Base-by-base conservation (phyloP, 371 early-diverging fungal genomes). In the Mucor ambiguus region DNA sequence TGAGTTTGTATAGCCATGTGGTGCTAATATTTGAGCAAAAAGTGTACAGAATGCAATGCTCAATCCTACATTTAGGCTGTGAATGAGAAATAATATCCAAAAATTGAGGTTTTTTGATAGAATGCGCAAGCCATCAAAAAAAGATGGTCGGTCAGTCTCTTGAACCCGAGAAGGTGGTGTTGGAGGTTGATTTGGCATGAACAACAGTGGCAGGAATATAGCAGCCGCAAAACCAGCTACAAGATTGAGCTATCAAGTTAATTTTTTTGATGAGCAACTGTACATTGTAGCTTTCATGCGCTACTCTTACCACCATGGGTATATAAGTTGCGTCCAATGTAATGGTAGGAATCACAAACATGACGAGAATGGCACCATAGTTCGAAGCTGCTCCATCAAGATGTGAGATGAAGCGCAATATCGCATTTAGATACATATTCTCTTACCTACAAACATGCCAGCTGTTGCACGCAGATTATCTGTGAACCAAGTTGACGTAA, bases 401-500 rank as follows among this genome's bases (percentile, higher is more conserved):
- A 28, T 16, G 16, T 52, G 3, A 52, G 28, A 24, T 26, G 26
- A 9, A 11, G 49, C 9, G 0, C 26, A 49, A 49, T 16, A 4
- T 7, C 7, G 22, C 33, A 56, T 43, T 28, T 28, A 0, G 29
- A 52, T 54, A 12, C 14, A 14, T 4, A 24, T 49, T 14, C 4
- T 32, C 56, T 64, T 70, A 74, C 79, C 79, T 63, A 80, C 73
- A 68, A 90, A 77, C 71, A 85, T 84, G 64, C 87, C 88, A 12
- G 89, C 88, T 28, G 85, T 85, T 16, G 89, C 82, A 16, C 91
- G 76, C 24, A 83, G 81, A 48, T 78, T 80, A 58, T 87, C 89
- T 5, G 87, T 79, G 72, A 90, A 90, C 90, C 90, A 90, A 37
- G 78, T 79, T 7, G 88, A 83, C 3, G 87, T 82, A 69, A 83